Evolutionary conservation across 805 yeast species (phyloP), one percentile per base, ranked within the genome.

Genomic region (Saturnispora bothae): DNA sequence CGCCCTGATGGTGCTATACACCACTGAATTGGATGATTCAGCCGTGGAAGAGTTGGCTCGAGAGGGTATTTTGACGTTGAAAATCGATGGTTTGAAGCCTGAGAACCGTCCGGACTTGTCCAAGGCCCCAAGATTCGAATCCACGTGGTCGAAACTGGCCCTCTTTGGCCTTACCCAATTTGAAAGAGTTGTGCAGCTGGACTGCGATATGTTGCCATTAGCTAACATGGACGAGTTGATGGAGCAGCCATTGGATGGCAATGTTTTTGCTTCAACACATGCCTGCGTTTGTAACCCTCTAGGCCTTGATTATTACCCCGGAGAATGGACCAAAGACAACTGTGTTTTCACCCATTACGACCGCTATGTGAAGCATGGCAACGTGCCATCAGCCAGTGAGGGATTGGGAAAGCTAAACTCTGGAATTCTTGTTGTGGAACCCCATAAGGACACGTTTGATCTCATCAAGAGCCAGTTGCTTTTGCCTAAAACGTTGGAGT

Each of bases 241-340:
- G 68, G 68, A 66, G 6, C 34, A 71, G 15, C 61, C 62, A 8
- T 50, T 74, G 34, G 45, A 50, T 8, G 48, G 50, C 2, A 47
- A 50, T 4, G 65, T 60, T 4, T 73, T 75, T 54, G 81, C 78
- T 0, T 78, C 79, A 0, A 52, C 70, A 9, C 74, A 73, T 45
- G 79, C 80, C 3, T 74, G 81, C 53, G 76, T 72, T 17, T 74
- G 81, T 54, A 74, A 74, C 45, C 81, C 81, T 4, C 60, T 65
- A 53, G 50, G 63, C 16, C 64, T 66, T 43, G 45, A 62, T 1
- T 76, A 74, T 49, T 74, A 74, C 42, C 81, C 81, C 13, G 43
- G 50, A 33, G 61, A 70, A 44, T 74, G 81, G 80, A 45, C 60
- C 8, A 57, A 60, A 3, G 62, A 57, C 37, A 73, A 73, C 49